Evolutionary conservation across 495 filamentous ascomycete genomes (phyloP).

Genomic region (Lepraria neglecta): DNA sequence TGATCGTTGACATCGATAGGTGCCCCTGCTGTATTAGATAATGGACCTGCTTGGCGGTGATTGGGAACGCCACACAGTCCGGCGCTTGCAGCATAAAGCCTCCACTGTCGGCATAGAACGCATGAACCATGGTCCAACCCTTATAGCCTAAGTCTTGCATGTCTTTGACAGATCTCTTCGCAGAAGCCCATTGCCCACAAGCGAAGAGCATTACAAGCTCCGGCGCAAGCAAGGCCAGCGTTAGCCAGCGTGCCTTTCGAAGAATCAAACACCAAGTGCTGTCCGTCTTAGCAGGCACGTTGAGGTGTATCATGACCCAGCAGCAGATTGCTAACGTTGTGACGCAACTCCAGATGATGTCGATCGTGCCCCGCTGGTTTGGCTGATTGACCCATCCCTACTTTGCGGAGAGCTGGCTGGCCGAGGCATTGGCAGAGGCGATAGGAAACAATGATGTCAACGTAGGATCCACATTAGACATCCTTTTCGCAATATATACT

Average conservation of each 20-base stretch:
- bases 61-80: constrained; percentile 29
- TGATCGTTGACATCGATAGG: constrained; percentile 21
- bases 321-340: constrained; percentile 31
- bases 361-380: constrained; percentile 30
- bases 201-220: constrained; percentile 30
- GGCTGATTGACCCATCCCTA: constrained; percentile 27
- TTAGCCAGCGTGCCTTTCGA: constrained; percentile 29
- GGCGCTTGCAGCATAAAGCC: constrained; percentile 30
- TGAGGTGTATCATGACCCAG: constrained; percentile 31
- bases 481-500: too few relatives aligned
- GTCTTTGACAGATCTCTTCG: constrained; percentile 19
- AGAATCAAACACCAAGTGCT: constrained; percentile 13
- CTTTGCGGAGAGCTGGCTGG: neutral
- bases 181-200: constrained; percentile 27
- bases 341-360: constrained; percentile 34
- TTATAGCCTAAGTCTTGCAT: constrained; percentile 23
- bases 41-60: constrained; percentile 34
- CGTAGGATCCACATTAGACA: too few relatives aligned
- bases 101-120: constrained; percentile 38
- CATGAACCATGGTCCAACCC: constrained; percentile 35
- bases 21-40: constrained; percentile 30
- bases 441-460: too few relatives aligned
- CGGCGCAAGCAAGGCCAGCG: constrained; percentile 29
- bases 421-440: neutral
- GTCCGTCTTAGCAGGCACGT: constrained; percentile 31